Evolutionary conservation across 2,329 filamentous ascomycete genomes (phyloP).

Genomic region (Bipolaris oryzae): DNA sequence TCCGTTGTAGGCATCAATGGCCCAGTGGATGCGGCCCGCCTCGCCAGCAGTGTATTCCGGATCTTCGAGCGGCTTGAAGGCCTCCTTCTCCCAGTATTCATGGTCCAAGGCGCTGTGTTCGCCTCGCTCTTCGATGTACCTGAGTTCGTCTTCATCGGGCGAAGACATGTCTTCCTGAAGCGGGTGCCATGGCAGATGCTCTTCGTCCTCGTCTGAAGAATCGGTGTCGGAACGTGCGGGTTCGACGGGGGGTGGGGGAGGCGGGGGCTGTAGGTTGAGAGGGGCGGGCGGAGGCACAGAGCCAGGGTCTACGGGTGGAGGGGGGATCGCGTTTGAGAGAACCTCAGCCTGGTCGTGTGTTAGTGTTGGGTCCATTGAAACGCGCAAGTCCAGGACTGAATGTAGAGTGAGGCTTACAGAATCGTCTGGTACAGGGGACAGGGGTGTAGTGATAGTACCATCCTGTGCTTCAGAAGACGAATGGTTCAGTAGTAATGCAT

Average conservation of each 20-base stretch:
- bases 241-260: conserved; percentile 43
- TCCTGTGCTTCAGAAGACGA: conserved; percentile 24
- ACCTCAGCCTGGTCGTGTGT: conserved; percentile 18
- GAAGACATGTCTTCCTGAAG: conserved; percentile 62
- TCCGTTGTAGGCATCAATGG: conserved; percentile 63
- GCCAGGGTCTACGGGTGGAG: conserved; percentile 29
- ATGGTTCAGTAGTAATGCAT: conserved; percentile 30
- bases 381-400: neutral
- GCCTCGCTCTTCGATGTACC: conserved; percentile 59
- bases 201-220: conserved; percentile 48
- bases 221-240: conserved; percentile 39
- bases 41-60: conserved; percentile 61
- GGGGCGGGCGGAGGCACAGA: conserved; percentile 22
- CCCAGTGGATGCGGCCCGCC: conserved; percentile 64
- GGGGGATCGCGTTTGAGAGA: conserved; percentile 27
- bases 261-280: conserved; percentile 33
- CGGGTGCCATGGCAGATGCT: conserved; percentile 55
- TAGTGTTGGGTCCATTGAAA: neutral
- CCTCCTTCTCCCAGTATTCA: conserved; percentile 63
- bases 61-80: conserved; percentile 63
- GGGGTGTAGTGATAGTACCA: conserved; percentile 19
- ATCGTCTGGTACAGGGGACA: conserved; percentile 22
- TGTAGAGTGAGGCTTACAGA: conserved; percentile 21
- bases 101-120: conserved; percentile 64
- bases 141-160: conserved; percentile 64